phyloP scores from a whole-genome alignment of 176 grass and related monocot genomes.

The Rhynchospora tenuis region DNA sequence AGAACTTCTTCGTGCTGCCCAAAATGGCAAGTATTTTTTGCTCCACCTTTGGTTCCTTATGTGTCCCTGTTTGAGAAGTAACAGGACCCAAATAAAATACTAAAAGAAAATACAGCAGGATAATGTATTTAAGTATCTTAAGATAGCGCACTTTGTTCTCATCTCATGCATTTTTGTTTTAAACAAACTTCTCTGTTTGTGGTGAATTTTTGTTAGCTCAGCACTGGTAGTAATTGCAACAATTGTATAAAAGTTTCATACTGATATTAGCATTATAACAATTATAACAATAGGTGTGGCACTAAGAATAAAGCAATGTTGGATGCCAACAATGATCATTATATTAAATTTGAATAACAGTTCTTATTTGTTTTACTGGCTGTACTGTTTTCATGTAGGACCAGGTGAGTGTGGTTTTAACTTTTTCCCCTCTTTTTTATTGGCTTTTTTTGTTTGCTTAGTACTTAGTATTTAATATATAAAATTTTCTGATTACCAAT shows the following conservation, averaged over 20 bases:
- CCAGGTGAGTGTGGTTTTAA: background rate
- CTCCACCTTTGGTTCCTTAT: conserved; percentile 13
- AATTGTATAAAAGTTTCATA: background rate
- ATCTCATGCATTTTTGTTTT: background rate
- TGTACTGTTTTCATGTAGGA: background rate
- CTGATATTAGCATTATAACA: background rate
- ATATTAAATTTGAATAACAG: background rate
- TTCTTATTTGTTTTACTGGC: background rate
- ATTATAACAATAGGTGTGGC: background rate
- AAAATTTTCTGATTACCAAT: background rate
- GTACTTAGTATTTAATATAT: background rate
- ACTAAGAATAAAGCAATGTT: background rate
- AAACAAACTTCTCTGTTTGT: background rate
- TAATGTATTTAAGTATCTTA: background rate
- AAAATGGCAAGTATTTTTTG: conserved; percentile 58
- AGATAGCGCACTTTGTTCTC: background rate
- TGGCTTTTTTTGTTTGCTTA: background rate
- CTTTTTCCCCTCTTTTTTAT: background rate
- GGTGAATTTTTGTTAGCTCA: conserved; percentile 10
- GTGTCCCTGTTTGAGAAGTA: conserved; percentile 11
- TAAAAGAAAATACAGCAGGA: background rate
- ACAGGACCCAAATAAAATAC: background rate
- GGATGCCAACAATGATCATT: background rate
- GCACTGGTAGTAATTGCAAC: background rate
- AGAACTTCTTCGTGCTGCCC: conserved; percentile 55